Conservation (phyloP, 495 filamentous ascomycete genomes). For the Hamigera avellanea region DNA sequence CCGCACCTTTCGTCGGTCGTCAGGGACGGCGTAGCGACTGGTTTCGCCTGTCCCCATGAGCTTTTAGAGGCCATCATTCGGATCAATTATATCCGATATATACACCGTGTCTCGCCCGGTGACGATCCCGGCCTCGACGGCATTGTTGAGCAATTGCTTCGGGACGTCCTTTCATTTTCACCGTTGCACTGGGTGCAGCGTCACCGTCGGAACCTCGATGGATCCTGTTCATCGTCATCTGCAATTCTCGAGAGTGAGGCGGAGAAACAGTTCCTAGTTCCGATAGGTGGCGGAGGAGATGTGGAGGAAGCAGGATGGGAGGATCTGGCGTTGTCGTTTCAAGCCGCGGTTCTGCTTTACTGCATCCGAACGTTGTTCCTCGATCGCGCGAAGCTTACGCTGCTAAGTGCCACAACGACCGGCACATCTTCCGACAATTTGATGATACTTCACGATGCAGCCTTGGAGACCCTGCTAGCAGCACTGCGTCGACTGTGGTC, state of each 20-base stretch:
- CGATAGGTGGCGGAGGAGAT: no score
- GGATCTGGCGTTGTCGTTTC: neutral
- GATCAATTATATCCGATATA: neutral
- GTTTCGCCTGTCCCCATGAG: constrained; percentile 1
- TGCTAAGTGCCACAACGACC: neutral
- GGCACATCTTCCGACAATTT: no score
- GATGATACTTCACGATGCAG: neutral
- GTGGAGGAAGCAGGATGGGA: neutral
- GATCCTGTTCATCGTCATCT: neutral
- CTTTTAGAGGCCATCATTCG: neutral
- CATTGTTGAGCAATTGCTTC: neutral
- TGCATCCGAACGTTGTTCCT: neutral
- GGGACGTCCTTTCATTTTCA: neutral
- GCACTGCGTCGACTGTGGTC: neutral
- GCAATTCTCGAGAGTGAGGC: no score
- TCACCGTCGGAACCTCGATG: neutral
- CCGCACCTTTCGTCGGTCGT: neutral
- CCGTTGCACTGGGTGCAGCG: neutral
- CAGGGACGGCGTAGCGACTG: neutral
- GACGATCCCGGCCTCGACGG: neutral
- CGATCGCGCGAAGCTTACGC: neutral
- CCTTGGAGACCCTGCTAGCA: neutral
- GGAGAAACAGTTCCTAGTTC: neutral
- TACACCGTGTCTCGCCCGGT: no score
- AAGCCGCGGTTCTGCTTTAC: neutral